Percentiles rank a stretch among this genome's conserved stretches.
These are phyloP conservation scores for Petunia hybrid DNA, from an alignment of 305 asterid genomes.

Conservation along the genomic window DNA sequence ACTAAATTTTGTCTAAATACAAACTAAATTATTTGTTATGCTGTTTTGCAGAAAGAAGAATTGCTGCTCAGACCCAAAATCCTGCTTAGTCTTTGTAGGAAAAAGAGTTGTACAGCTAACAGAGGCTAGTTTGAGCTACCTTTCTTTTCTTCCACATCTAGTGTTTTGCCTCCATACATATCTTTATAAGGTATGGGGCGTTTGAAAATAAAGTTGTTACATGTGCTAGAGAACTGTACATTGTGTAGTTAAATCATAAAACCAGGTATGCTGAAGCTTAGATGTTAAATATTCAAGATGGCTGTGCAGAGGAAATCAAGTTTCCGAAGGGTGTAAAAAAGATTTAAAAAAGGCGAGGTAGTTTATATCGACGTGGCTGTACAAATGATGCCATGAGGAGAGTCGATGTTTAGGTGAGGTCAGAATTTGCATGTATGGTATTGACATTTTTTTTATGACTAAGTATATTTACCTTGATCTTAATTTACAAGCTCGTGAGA, in stretches of 20 bases:
- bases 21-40: not conserved
- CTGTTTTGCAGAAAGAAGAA: conserved; percentile 38
- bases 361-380: conserved; percentile 34
- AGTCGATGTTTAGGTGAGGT: conserved; percentile 31
- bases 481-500: not conserved
- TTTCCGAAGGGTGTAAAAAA: conserved; percentile 33
- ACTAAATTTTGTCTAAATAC: not conserved
- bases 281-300: conserved; percentile 32
- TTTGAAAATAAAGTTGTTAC: conserved; percentile 38
- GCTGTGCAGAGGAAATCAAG: conserved; percentile 30
- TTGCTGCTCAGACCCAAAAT: conserved; percentile 37
- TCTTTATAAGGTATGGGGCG: conserved; percentile 12
- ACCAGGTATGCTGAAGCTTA: conserved; percentile 32
- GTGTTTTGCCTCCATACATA: conserved; percentile 1
- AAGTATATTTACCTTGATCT: not conserved
- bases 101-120: conserved; percentile 42
- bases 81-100: conserved; percentile 35
- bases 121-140: conserved; percentile 43
- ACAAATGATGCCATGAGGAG: conserved; percentile 38
- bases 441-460: conserved; percentile 28
- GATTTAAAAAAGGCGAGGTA: conserved; percentile 33
- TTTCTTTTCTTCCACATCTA: conserved; percentile 21
- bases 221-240: conserved; percentile 39
- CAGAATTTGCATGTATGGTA: conserved; percentile 30
- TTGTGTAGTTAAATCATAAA: conserved; percentile 35